Evolutionary conservation across 371 early-diverging fungal species (phyloP), one percentile per base, ranked within the genome.

Genomic region (Circinella umbellata): DNA sequence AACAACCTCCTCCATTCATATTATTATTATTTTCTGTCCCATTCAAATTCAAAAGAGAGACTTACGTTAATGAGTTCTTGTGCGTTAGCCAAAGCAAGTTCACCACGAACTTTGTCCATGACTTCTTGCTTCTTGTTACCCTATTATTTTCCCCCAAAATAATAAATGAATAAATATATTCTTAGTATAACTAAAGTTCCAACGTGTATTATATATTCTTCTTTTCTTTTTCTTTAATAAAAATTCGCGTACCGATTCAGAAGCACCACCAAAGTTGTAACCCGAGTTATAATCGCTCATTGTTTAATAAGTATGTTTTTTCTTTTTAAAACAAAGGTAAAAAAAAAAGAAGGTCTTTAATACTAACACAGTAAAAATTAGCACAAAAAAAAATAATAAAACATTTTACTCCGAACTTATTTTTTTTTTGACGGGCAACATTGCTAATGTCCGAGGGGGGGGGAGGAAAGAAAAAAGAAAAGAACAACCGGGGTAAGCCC

Each of bases 1-100:
- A 47, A 47, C 1, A 47, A 61, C 20, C 37, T 61, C 39, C n/a
- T n/a, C 64, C 18, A 59, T 14, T 39, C 36, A 34, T 15, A 42
- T 63, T 70, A 53, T 42, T 70, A 6, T 61, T n/a, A 4, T 59
- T 51, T 10, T 46, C 57, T 35, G 59, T 27, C 17, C 34, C n/a
- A n/a, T n/a, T n/a, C n/a, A n/a, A n/a, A 13, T 17, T 42, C 38
- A 18, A 10, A 59, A 27, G 42, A 42, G 11, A 42, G 6, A 42
- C 87, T 77, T 87, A 90, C 90, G 77, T 87, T 92, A 68, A 94
- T 89, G 57, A 96, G 87, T 76, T 95, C 95, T 82, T 95, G 94
- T 46, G 93, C 93, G 76, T 94, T 94, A 69, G 94, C 92, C 71
- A 95, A 80, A 46, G 95, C 95, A 66, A 95, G 84, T 78, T 94